These are phyloP conservation scores for Saussurea involucrata DNA, from an alignment of 129 eudicot species.

Conservation along the genomic window DNA sequence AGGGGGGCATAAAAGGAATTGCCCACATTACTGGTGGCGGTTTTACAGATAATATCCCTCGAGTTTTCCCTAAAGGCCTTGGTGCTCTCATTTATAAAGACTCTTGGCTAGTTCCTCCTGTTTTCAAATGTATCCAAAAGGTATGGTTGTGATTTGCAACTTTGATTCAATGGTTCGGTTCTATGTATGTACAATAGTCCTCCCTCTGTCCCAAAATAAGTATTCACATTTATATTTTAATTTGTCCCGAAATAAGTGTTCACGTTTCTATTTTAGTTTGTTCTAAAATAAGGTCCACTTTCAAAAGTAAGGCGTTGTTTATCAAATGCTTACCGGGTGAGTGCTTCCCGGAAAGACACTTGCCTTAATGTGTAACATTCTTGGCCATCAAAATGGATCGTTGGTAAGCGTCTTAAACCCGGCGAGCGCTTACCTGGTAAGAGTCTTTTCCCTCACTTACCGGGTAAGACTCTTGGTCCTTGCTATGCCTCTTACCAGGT, in stretches of 20 bases:
- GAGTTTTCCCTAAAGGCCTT: slow-evolving; percentile 68
- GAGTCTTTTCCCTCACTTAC: no score
- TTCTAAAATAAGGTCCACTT: not conserved
- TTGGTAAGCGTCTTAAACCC: no score
- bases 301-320: no score
- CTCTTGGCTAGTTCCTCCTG: slow-evolving; percentile 71
- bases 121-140: slow-evolving; percentile 75
- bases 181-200: not conserved
- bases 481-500: no score
- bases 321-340: no score
- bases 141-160: slow-evolving; percentile 16
- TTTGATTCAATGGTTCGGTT: not conserved
- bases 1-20: slow-evolving; percentile 73
- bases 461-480: no score
- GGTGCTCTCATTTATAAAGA: slow-evolving; percentile 49
- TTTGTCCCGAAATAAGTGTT: not conserved
- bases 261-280: not conserved
- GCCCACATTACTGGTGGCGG: slow-evolving; percentile 91
- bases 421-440: no score
- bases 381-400: no score
- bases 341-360: no score
- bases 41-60: slow-evolving; percentile 69
- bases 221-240: no score
- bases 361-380: no score
- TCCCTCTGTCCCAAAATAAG: not conserved